Conservation (phyloP, 208 protist species). For the Leishmania tarentolae region DNA sequence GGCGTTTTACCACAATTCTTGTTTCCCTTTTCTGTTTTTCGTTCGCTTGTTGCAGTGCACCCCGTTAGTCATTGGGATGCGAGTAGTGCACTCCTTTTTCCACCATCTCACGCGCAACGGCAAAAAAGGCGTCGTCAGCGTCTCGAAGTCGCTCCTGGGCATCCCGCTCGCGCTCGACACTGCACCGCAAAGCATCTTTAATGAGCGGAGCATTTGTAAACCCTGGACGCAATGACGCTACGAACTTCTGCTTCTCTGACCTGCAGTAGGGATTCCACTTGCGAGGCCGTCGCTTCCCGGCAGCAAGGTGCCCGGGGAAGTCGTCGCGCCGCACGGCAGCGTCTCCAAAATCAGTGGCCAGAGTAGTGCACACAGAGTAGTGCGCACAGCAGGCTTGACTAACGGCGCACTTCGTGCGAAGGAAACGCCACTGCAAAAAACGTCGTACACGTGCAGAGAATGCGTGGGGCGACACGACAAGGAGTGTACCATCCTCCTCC, state of each 20-base stretch:
- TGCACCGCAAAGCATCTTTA: constrained; percentile 38
- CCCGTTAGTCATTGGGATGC: constrained; percentile 48
- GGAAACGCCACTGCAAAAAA: constrained; percentile 37
- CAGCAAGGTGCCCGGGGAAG: constrained; percentile 44
- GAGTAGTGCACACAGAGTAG: constrained; percentile 32
- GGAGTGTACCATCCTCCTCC: constrained; percentile 12
- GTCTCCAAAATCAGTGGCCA: constrained; percentile 27
- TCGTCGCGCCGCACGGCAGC: constrained; percentile 13
- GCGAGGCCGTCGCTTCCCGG: constrained; percentile 27
- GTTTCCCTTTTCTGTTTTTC: background rate
- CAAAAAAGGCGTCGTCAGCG: constrained; percentile 62
- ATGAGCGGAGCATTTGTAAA: constrained; percentile 54
- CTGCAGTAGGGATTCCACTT: constrained; percentile 61
- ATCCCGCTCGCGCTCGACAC: constrained; percentile 33
- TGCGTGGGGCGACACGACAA: constrained; percentile 15
- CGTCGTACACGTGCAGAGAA: constrained; percentile 12
- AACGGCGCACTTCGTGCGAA: constrained; percentile 5
- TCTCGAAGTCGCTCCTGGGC: constrained; percentile 29
- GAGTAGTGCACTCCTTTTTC: constrained; percentile 46
- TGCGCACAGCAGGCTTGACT: background rate
- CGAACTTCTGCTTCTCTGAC: constrained; percentile 20
- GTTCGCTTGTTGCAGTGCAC: background rate
- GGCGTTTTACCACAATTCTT: background rate
- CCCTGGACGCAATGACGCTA: constrained; percentile 44
- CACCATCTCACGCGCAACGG: constrained; percentile 68